Evolutionary conservation across 192 early-diverging fungal species (phyloP).

Genomic region (Coemansia sp.): DNA sequence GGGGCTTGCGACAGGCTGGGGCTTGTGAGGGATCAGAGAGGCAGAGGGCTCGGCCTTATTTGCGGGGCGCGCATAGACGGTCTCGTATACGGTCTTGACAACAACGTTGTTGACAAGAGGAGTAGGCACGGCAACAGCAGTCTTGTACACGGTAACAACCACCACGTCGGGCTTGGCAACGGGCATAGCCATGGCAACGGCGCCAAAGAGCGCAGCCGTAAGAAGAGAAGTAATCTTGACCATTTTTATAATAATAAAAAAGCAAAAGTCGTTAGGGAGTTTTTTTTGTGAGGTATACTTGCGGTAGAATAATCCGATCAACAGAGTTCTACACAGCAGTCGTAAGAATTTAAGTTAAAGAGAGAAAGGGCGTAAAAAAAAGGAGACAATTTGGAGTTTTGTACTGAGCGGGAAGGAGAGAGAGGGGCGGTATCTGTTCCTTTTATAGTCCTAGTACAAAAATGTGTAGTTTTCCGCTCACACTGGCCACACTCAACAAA

Average conservation of each 20-base stretch:
- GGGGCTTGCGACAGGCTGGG: conserved; percentile 1
- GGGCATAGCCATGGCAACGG: conserved; percentile 34
- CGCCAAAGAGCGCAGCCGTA: conserved; percentile 33
- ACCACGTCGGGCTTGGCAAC: conserved; percentile 15
- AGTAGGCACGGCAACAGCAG: conserved; percentile 1
- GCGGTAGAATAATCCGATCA: conserved; percentile 26
- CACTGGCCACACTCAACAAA: neutral
- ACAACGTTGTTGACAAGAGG: conserved; percentile 15
- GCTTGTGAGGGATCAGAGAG: neutral
- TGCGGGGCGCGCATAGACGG: conserved; percentile 3
- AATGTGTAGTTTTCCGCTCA: neutral
- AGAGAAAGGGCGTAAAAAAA: neutral
- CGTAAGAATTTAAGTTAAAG: conserved; percentile 11
- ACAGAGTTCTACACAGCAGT: conserved; percentile 31
- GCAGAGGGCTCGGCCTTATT: neutral
- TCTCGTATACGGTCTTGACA: conserved; percentile 24
- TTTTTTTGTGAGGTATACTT: neutral
- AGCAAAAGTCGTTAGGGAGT: neutral
- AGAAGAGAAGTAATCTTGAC: conserved; percentile 42
- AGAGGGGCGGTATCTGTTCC: neutral
- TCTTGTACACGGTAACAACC: conserved; percentile 12
- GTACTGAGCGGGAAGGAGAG: neutral
- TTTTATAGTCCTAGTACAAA: conserved; percentile 1
- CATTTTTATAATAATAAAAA: conserved; percentile 12
- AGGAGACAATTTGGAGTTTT: neutral